Evolutionary conservation across 2,329 filamentous ascomycete species (phyloP).

Genomic region (Orbilia blumenaviensis): DNA sequence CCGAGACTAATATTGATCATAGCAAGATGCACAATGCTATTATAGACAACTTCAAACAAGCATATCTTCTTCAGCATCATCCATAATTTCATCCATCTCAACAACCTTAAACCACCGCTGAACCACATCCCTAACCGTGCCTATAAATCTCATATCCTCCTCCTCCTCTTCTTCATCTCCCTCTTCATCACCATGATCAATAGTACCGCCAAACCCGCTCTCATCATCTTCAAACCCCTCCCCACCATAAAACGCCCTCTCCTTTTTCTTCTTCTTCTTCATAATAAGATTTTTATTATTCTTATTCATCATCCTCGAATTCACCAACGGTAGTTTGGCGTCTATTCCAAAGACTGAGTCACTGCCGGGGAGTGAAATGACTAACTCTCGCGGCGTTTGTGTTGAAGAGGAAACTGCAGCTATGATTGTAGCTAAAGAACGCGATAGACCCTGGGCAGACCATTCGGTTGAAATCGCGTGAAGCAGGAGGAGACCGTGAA

Average conservation of each 20-base stretch:
- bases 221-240: conserved; percentile 15
- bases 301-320: conserved; percentile 47
- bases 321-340: conserved; percentile 38
- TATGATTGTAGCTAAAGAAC: conserved; percentile 23
- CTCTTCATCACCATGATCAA: conserved; percentile 35
- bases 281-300: conserved; percentile 43
- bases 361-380: conserved; percentile 31
- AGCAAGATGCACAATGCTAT: no score
- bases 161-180: conserved; percentile 21
- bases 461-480: conserved; percentile 49
- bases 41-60: no score
- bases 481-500: conserved; percentile 31
- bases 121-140: conserved; percentile 31
- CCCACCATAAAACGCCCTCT: neutral
- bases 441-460: conserved; percentile 45
- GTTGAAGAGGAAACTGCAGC: conserved; percentile 6
- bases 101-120: conserved; percentile 31
- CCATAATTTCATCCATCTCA: neutral
- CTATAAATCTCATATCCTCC: conserved; percentile 39
- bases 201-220: no score
- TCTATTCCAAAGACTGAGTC: conserved; percentile 23
- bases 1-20: no score
- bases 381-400: neutral
- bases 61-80: conserved; percentile 26
- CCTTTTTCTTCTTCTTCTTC: conserved; percentile 35